These are phyloP conservation scores for Geotrichum reessii DNA, from an alignment of 1,139 yeast species.

Conservation along the genomic window DNA sequence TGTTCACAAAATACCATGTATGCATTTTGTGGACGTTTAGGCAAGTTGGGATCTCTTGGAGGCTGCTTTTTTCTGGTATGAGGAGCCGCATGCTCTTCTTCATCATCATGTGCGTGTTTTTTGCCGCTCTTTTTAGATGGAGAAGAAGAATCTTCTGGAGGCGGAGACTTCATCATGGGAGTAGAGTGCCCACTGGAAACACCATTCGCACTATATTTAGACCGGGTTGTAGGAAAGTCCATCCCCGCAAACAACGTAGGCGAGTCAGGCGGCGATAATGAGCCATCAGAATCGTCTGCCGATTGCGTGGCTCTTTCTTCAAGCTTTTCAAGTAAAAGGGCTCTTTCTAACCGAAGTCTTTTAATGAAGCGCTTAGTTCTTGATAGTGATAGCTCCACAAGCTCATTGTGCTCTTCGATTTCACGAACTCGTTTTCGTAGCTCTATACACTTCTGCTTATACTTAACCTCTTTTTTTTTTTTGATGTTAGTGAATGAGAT, in stretches of 20 bases:
- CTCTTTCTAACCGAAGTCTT: conserved; percentile 75
- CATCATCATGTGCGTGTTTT: background rate
- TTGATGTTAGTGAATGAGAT: background rate
- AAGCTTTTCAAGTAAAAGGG: conserved; percentile 70
- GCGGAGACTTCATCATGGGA: background rate
- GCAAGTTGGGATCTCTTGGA: conserved; percentile 62
- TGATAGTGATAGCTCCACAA: conserved; percentile 67
- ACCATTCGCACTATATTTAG: background rate
- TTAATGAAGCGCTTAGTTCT: conserved; percentile 75
- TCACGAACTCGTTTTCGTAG: conserved; percentile 66
- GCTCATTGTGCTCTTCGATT: conserved; percentile 74
- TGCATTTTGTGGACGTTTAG: conserved; percentile 86
- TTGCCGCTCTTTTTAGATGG: background rate
- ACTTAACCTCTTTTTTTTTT: conserved; percentile 30
- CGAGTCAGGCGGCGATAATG: background rate
- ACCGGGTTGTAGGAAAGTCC: background rate
- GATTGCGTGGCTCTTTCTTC: conserved; percentile 38
- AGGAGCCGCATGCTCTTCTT: background rate
- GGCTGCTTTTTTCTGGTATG: background rate
- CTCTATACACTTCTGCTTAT: conserved; percentile 61
- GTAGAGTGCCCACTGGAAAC: background rate
- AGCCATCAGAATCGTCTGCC: conserved; percentile 2
- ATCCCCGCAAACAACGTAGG: background rate
- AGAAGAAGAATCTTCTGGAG: background rate
- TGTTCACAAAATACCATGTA: conserved; percentile 79